phyloP scores from a whole-genome alignment of 2,329 filamentous ascomycete genomes.

The Gyromitra esculenta region DNA sequence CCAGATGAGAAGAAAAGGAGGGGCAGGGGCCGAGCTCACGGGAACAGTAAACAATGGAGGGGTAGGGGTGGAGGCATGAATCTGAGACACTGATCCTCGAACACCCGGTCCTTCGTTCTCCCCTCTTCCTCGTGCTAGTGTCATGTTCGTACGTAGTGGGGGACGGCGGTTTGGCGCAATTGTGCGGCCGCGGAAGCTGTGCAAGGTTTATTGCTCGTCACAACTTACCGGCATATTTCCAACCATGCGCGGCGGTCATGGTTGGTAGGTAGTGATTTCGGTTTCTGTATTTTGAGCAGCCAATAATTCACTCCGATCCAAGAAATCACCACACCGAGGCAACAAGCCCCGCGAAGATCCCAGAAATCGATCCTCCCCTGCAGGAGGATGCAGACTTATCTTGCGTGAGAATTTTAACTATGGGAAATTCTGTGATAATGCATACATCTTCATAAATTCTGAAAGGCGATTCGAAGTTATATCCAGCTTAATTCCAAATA shows the following conservation, averaged over 20 bases:
- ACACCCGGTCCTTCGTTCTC: slow-evolving; percentile 46
- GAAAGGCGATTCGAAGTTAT: slow-evolving; percentile 6
- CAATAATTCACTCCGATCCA: slow-evolving; percentile 5
- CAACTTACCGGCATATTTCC: slow-evolving; percentile 32
- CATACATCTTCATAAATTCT: background rate
- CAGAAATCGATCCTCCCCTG: slow-evolving; percentile 16
- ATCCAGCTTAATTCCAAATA: slow-evolving; percentile 30
- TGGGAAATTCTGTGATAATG: slow-evolving; percentile 22
- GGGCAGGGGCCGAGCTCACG: slow-evolving; percentile 32
- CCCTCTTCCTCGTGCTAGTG: slow-evolving; percentile 32
- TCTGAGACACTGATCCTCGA: slow-evolving; percentile 47
- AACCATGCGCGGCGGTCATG: slow-evolving; percentile 20
- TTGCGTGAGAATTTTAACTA: slow-evolving; percentile 23
- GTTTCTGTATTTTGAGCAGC: slow-evolving; percentile 28
- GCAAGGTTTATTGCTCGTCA: slow-evolving; percentile 34
- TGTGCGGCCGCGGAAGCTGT: slow-evolving; percentile 45
- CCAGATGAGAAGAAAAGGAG: slow-evolving; percentile 26
- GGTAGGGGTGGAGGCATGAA: slow-evolving; percentile 31
- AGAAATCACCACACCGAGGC: slow-evolving; percentile 1
- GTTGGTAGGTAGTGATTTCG: slow-evolving; percentile 34
- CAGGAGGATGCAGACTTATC: slow-evolving; percentile 18
- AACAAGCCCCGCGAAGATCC: slow-evolving; percentile 24
- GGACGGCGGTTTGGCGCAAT: slow-evolving; percentile 42
- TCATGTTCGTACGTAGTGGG: slow-evolving; percentile 31
- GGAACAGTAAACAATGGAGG: slow-evolving; percentile 39